Evolutionary conservation across 179 eudicot genomes (phyloP), one percentile per base, ranked within the genome.

Genomic region (Corrigiola litoralis): DNA sequence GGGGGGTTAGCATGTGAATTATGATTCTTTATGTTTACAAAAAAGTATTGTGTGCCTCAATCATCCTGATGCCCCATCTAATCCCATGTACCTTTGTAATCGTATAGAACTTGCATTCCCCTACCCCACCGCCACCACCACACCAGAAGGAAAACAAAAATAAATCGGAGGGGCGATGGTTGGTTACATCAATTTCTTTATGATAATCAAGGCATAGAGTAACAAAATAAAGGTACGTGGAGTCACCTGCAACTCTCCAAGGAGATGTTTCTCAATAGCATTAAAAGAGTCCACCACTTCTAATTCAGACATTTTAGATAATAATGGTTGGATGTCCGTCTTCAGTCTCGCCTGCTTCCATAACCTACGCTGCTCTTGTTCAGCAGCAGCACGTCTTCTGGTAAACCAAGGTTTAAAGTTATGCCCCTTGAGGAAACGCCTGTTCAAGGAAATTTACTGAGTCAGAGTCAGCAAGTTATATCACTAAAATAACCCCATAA

Each of bases 341-440:
- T 81, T 84, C 75, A 90, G 51, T 79, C 97, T 86, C 59, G 91
- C 95, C 77, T 86, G 87, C 69, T 84, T 84, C 99, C 99, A 94
- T 20, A 87, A 78, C 73, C 85, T 86, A 51, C 67, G 76, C 40
- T 88, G 99, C 68, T 94, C 97, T 70, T 84, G 90, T 72, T 81
- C 94, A 75, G 91, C 88, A 75, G 80, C 94, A 59, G 89, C 86
- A 61, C 89, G 87, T 63, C 82, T 88, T 77, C 97, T 79, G 51
- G 74, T 79, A 74, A 94, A 94, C 99, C 99, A 94, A 36, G 89
- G 96, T 81, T 66, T 57, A 74, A 94, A 94, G 67, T 94, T 94
- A 53, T 78, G 71, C 62, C 99, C 99, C 70, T 68, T 81, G 65
- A 94, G 77, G 77, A 94, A 94, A 65, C 91, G 89, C 82, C 97